Percentiles rank a stretch among this genome's conserved stretches.
phyloP scores from a whole-genome alignment of 441 rosid species.

The Cnidoscolus chayamansa region DNA sequence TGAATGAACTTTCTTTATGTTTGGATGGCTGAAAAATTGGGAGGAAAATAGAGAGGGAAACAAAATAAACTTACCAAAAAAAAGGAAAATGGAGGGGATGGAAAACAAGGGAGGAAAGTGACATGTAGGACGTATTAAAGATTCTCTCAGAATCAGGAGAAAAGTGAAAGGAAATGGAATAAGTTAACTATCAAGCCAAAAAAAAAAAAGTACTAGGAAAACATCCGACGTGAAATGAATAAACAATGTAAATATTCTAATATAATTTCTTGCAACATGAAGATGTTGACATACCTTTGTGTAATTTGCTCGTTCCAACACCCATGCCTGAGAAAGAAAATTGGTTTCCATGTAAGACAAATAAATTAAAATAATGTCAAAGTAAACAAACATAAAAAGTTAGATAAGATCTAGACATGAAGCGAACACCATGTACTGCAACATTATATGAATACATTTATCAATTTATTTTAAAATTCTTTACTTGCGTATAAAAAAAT shows the following conservation, averaged over 20 bases:
- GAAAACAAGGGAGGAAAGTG: too few relatives aligned
- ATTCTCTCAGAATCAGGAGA: too few relatives aligned
- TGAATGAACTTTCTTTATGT: background rate
- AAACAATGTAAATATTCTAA: background rate
- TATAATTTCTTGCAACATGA: slow-evolving; percentile 1
- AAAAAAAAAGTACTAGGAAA: background rate
- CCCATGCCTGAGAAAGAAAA: slow-evolving; percentile 47
- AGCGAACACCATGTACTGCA: background rate
- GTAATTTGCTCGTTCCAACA: slow-evolving; percentile 70
- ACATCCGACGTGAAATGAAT: background rate
- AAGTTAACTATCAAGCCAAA: too few relatives aligned
- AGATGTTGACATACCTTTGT: slow-evolving; percentile 52
- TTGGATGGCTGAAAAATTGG: too few relatives aligned
- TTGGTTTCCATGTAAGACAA: background rate
- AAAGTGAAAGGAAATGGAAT: too few relatives aligned
- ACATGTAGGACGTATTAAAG: too few relatives aligned
- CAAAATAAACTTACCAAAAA: too few relatives aligned
- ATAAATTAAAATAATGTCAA: background rate
- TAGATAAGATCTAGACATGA: background rate
- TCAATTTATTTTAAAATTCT: background rate
- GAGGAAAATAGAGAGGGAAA: too few relatives aligned
- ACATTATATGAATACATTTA: background rate
- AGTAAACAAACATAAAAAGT: slow-evolving; percentile 1
- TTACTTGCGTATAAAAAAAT: background rate
- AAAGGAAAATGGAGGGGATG: too few relatives aligned